Conservation (phyloP, 225 moss, liverwort and hornwort genomes). For the Bryum argenteum region DNA sequence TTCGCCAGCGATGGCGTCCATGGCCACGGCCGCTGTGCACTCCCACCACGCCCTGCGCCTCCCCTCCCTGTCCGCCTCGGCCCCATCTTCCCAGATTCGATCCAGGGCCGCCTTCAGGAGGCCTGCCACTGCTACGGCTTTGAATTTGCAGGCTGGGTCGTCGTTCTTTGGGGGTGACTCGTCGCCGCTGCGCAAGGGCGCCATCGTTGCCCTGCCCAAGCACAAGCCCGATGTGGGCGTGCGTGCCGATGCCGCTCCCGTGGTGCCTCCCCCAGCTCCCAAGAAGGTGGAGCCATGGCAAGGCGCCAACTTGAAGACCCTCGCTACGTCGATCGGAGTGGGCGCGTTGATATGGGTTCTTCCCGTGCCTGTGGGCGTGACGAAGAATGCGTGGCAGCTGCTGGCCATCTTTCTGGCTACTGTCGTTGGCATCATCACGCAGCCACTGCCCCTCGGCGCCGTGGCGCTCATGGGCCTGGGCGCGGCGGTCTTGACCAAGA, state of each 20-base stretch:
- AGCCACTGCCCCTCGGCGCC: constrained; percentile 91
- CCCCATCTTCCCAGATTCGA: not conserved
- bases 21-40: constrained; percentile 26
- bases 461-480: constrained; percentile 94
- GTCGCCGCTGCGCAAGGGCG: constrained; percentile 23
- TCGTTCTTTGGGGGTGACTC: constrained; percentile 27
- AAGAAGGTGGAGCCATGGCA: constrained; percentile 77
- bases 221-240: constrained; percentile 21
- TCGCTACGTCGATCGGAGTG: constrained; percentile 74
- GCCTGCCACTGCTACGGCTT: too few species aligned
- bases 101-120: constrained; percentile 15
- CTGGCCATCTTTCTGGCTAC: constrained; percentile 94
- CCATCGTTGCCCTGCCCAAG: not conserved
- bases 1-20: constrained; percentile 21
- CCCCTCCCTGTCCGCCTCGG: not conserved
- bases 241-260: constrained; percentile 50
- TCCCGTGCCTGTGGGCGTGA: constrained; percentile 78
- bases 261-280: constrained; percentile 39
- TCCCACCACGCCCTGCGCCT: not conserved
- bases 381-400: constrained; percentile 94
- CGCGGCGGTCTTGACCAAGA: constrained; percentile 86
- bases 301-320: constrained; percentile 80
- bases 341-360: constrained; percentile 80
- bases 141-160: constrained; percentile 15
- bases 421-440: constrained; percentile 94